Evolutionary conservation across 164 flowering plant genomes (phyloP).

Genomic region (Vitis cinerea): DNA sequence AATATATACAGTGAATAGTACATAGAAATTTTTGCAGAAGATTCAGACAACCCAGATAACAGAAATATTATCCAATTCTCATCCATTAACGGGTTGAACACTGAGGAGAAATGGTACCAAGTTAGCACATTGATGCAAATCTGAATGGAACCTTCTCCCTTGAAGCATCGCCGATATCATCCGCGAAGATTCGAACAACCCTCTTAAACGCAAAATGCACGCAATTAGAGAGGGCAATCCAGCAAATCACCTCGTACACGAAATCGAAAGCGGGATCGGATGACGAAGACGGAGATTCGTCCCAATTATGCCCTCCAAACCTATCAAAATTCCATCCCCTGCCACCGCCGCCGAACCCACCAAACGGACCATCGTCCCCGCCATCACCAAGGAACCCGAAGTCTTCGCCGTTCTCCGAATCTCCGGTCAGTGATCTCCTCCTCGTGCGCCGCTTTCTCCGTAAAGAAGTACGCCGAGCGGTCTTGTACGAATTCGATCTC

Average conservation of each 20-base stretch:
- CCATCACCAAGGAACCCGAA: slow-evolving; percentile 36
- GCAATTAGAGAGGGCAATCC: slow-evolving; percentile 84
- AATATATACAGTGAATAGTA: neutral
- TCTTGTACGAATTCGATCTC: slow-evolving; percentile 20
- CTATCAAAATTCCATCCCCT: slow-evolving; percentile 59
- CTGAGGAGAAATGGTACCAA: slow-evolving; percentile 12
- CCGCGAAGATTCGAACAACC: slow-evolving; percentile 37
- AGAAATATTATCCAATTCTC: neutral
- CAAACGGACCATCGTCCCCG: slow-evolving; percentile 16
- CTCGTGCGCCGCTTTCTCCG: slow-evolving; percentile 38
- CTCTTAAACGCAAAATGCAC: slow-evolving; percentile 80
- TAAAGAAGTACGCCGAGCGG: slow-evolving; percentile 32
- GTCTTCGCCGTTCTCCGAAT: slow-evolving; percentile 33
- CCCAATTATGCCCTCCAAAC: slow-evolving; percentile 50
- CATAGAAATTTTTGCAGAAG: neutral
- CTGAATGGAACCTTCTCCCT: slow-evolving; percentile 55
- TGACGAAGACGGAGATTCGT: slow-evolving; percentile 39
- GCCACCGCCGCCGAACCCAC: slow-evolving; percentile 44
- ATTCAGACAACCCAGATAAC: neutral
- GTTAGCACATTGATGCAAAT: slow-evolving; percentile 36
- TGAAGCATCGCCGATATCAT: slow-evolving; percentile 33
- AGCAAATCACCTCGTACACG: slow-evolving; percentile 72
- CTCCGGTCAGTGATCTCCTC: slow-evolving; percentile 34
- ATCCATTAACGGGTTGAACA: neutral
- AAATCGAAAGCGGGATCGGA: slow-evolving; percentile 67